Conservation (phyloP, 257 asterid genomes). For the Linderniella brevidens region DNA sequence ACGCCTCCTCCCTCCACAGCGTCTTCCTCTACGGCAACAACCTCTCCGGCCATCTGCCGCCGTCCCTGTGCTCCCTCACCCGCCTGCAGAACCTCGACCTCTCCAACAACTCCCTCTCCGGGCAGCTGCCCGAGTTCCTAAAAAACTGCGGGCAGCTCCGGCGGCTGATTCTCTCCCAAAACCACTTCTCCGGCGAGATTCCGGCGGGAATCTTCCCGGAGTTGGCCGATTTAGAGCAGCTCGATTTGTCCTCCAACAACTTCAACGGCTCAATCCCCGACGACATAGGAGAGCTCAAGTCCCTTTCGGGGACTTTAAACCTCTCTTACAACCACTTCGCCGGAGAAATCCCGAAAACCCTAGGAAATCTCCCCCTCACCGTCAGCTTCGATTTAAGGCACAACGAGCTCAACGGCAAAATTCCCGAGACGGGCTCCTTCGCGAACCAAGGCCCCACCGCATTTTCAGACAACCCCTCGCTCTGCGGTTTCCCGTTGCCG, state of each 20-base stretch:
- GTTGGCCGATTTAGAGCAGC: constrained; percentile 42
- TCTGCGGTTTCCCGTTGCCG: constrained; percentile 84
- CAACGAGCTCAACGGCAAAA: constrained; percentile 62
- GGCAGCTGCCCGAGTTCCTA: constrained; percentile 48
- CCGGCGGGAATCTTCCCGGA: too few relatives aligned
- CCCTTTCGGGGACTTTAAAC: constrained; percentile 63
- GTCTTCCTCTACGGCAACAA: constrained; percentile 63
- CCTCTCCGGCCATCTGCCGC: constrained; percentile 49
- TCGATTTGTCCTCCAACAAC: constrained; percentile 50
- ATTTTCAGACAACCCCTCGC: constrained; percentile 64
- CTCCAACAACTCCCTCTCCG: constrained; percentile 57
- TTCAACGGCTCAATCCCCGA: constrained; percentile 50
- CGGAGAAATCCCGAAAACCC: constrained; percentile 61
- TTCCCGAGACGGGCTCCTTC: constrained; percentile 80
- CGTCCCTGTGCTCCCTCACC: constrained; percentile 63
- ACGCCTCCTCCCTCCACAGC: constrained; percentile 25
- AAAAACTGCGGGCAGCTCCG: constrained; percentile 55
- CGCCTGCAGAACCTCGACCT: constrained; percentile 79
- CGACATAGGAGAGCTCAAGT: constrained; percentile 50
- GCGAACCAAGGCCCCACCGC: constrained; percentile 92
- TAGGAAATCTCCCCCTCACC: constrained; percentile 78
- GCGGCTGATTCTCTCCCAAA: constrained; percentile 47
- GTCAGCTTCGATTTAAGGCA: constrained; percentile 75
- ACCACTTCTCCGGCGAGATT: constrained; percentile 50
- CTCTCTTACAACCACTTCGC: constrained; percentile 56